Percentiles rank a stretch among this genome's conserved stretches.
These are phyloP conservation scores for Garcia nutans DNA, from an alignment of 345 rosid species.

Conservation along the genomic window DNA sequence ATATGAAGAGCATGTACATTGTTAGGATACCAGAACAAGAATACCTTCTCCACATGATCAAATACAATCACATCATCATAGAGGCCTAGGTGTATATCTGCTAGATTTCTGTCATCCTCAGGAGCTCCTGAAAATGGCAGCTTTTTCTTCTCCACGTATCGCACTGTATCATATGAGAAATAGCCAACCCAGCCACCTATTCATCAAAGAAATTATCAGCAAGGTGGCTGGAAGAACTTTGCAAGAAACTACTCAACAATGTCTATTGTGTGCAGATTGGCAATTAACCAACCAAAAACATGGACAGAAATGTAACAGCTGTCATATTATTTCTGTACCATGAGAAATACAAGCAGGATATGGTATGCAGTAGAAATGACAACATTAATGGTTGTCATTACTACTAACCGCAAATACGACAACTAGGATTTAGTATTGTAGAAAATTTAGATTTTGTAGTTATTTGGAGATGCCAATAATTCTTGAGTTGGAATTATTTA, in stretches of 20 bases:
- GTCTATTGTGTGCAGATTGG: background rate
- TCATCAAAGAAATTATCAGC: constrained; percentile 6
- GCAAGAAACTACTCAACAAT: background rate
- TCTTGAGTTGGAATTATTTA: too few species aligned
- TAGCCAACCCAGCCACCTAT: constrained; percentile 98
- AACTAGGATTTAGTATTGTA: too few species aligned
- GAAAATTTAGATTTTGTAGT: too few species aligned
- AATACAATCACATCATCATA: constrained; percentile 74
- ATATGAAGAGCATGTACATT: background rate
- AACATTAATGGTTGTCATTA: too few species aligned
- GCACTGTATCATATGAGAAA: constrained; percentile 86
- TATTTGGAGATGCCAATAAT: too few species aligned
- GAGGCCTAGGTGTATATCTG: constrained; percentile 86
- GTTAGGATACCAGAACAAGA: background rate
- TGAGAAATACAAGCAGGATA: too few species aligned
- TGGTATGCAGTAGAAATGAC: too few species aligned
- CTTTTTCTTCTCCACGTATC: constrained; percentile 76
- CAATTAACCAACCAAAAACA: background rate
- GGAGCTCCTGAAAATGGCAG: constrained; percentile 74
- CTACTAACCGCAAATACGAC: too few species aligned
- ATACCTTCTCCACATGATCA: constrained; percentile 90
- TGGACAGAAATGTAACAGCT: too few species aligned
- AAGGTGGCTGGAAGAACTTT: background rate
- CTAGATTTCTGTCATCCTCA: constrained; percentile 74
- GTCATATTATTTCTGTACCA: too few species aligned